Evolutionary conservation across 2,329 filamentous ascomycete genomes (phyloP).

Genomic region (Alternaria postmessia): DNA sequence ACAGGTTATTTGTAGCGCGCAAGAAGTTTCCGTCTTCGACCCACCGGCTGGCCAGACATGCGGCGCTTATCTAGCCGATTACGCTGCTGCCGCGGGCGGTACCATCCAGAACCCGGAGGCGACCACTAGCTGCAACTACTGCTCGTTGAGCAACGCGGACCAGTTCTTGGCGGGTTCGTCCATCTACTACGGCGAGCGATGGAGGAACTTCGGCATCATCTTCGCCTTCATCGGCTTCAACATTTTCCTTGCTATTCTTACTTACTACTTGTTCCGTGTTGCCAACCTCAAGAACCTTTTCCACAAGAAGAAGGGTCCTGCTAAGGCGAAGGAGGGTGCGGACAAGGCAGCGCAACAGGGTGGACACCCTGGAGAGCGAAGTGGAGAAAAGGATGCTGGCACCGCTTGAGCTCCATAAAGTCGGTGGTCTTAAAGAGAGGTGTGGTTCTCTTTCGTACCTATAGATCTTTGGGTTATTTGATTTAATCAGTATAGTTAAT

Average conservation of each 20-base stretch:
- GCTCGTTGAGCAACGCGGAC: slow-evolving; percentile 56
- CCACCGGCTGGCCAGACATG: slow-evolving; percentile 54
- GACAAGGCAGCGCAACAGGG: slow-evolving; percentile 25
- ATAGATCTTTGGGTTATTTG: neutral
- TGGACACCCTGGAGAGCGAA: slow-evolving; percentile 28
- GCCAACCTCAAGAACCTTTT: slow-evolving; percentile 30
- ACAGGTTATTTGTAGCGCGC: slow-evolving; percentile 57
- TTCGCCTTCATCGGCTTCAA: slow-evolving; percentile 74
- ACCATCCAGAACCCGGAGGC: slow-evolving; percentile 55
- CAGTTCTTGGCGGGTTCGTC: slow-evolving; percentile 55
- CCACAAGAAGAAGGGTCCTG: slow-evolving; percentile 29
- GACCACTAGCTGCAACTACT: slow-evolving; percentile 60
- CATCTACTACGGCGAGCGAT: slow-evolving; percentile 60
- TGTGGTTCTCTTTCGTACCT: neutral
- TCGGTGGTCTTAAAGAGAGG: neutral
- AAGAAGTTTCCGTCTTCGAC: slow-evolving; percentile 54
- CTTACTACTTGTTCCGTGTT: slow-evolving; percentile 62
- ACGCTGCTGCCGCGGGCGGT: slow-evolving; percentile 50
- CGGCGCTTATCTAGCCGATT: slow-evolving; percentile 55
- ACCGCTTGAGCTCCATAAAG: neutral
- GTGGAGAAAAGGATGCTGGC: slow-evolving; percentile 26
- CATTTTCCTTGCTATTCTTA: slow-evolving; percentile 63
- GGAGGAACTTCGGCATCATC: slow-evolving; percentile 74
- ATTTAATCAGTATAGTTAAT: slow-evolving; percentile 1
- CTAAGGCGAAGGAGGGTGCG: slow-evolving; percentile 22